A percentile compares a stretch with the other conserved stretches of the same genome.
phyloP scores from a whole-genome alignment of 148 eudicot species.

The Silene latifolia region DNA sequence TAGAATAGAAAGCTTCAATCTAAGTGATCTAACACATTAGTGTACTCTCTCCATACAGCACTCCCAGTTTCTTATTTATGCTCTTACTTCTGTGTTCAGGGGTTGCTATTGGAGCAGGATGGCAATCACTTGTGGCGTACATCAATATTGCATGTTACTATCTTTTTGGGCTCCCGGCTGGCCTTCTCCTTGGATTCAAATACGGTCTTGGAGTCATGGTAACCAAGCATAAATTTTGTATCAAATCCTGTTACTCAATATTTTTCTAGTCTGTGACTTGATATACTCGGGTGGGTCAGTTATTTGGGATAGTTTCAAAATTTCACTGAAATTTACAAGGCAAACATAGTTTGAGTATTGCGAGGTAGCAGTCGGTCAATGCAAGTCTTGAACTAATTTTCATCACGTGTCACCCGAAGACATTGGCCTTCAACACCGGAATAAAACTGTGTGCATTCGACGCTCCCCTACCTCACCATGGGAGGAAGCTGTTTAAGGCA shows the following conservation, averaged over 20 bases:
- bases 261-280: background rate
- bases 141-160: constrained; percentile 75
- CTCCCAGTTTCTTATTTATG: background rate
- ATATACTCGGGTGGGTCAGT: background rate
- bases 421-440: too few relatives aligned
- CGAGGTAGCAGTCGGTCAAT: too few relatives aligned
- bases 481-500: background rate
- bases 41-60: background rate
- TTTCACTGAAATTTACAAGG: background rate
- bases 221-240: constrained; percentile 5
- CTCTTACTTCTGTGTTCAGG: constrained; percentile 27
- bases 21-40: background rate
- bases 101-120: constrained; percentile 86
- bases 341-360: background rate
- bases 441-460: background rate
- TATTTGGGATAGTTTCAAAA: background rate
- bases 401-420: too few relatives aligned
- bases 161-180: constrained; percentile 65
- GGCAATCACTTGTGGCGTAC: constrained; percentile 74
- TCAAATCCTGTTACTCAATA: background rate
- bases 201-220: constrained; percentile 53
- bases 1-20: background rate
- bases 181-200: constrained; percentile 59
- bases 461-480: background rate
- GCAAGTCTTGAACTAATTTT: too few relatives aligned